Evolutionary conservation across 306 rosid species (phyloP).

Genomic region (Vachellia pachyceras): DNA sequence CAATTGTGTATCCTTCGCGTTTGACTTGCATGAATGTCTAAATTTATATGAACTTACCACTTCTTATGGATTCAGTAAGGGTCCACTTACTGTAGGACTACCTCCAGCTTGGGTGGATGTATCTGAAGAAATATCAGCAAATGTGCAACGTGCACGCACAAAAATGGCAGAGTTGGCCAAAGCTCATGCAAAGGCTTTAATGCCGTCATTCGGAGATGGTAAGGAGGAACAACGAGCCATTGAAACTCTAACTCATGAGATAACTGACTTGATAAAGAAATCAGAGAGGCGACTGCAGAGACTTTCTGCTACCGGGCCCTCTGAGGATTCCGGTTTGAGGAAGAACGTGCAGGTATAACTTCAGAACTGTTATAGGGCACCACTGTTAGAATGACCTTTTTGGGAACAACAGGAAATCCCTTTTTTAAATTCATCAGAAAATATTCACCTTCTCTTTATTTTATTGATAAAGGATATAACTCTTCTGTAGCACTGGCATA

Average conservation of each 20-base stretch:
- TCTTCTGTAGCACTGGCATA: conserved; percentile 9
- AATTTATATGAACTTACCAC: conserved; percentile 7
- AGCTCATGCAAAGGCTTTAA: conserved; percentile 92
- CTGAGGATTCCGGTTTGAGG: conserved; percentile 92
- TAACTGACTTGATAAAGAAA: conserved; percentile 79
- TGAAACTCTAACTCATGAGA: conserved; percentile 80
- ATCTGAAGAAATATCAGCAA: conserved; percentile 89
- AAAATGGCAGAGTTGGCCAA: conserved; percentile 87
- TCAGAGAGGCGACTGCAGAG: conserved; percentile 82
- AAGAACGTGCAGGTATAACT: conserved; percentile 92
- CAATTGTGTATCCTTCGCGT: conserved; percentile 20
- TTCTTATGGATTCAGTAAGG: conserved; percentile 62
- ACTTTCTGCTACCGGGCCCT: conserved; percentile 85
- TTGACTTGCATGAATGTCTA: conserved; percentile 4
- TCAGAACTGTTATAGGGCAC: conserved; percentile 20
- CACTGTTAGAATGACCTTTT: conserved; percentile 28
- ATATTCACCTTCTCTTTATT: conserved; percentile 25
- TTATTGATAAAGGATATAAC: conserved; percentile 21
- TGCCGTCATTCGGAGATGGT: conserved; percentile 98
- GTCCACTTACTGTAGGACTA: conserved; percentile 76
- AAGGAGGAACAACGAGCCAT: conserved; percentile 88
- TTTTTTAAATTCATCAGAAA: conserved; percentile 26
- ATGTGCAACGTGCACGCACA: conserved; percentile 81
- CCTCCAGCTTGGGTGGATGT: conserved; percentile 99
- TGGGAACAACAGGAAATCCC: conserved; percentile 8